Evolutionary conservation across 306 rosid species (phyloP).

Genomic region (Begonia masoniana): DNA sequence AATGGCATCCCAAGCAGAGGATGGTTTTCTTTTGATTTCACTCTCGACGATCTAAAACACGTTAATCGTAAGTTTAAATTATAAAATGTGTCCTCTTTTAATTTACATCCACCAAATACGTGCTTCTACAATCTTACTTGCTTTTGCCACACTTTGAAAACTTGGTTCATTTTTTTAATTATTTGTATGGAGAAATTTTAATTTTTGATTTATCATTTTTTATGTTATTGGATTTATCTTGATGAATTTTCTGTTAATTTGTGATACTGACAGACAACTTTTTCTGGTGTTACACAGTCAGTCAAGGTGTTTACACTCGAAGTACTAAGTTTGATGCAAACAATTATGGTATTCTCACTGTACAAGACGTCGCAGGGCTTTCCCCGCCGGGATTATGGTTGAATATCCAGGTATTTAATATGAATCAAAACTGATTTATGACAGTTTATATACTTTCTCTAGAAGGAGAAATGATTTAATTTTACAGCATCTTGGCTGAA

Average conservation of each 20-base stretch:
- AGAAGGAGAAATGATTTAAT: too few species aligned
- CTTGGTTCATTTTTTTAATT: too few species aligned
- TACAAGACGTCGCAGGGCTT: conserved; percentile 21
- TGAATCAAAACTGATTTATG: background rate
- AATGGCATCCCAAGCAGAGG: conserved; percentile 33
- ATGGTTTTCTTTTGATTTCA: conserved; percentile 50
- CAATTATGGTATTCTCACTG: conserved; percentile 19
- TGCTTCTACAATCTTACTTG: too few species aligned
- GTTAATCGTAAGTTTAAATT: conserved; percentile 31
- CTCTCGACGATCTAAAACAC: conserved; percentile 20
- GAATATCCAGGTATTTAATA: conserved; percentile 60
- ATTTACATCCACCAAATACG: too few species aligned
- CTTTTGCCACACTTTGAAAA: too few species aligned
- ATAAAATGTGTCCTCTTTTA: background rate
- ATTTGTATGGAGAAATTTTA: too few species aligned
- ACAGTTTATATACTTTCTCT: too few species aligned
- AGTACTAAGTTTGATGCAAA: conserved; percentile 25
- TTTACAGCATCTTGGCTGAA: background rate
- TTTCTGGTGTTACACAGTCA: conserved; percentile 37
- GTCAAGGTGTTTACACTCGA: conserved; percentile 54
- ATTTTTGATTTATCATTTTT: background rate
- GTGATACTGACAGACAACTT: too few species aligned
- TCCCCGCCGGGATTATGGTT: conserved; percentile 50
- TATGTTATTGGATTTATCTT: background rate
- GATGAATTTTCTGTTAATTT: background rate